Evolutionary conservation across 768 basidiomycete species (phyloP).

Genomic region (Phaeotremella fagi): DNA sequence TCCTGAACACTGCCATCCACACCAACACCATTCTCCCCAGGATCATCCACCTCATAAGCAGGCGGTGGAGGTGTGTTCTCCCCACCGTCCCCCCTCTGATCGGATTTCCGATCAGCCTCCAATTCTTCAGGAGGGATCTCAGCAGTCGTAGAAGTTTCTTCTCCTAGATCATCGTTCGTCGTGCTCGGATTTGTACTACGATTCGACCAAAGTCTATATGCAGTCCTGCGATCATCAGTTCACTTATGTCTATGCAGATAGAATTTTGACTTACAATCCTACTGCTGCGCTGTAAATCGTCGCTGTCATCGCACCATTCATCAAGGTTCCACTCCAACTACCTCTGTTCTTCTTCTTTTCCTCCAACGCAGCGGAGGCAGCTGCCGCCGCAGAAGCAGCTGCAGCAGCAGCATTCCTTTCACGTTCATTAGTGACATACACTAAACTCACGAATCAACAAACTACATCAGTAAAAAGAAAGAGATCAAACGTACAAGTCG

Average conservation of each 20-base stretch:
- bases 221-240: slow-evolving; percentile 9
- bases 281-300: slow-evolving; percentile 15
- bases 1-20: neutral
- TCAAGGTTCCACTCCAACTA: slow-evolving; percentile 7
- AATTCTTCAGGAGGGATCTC: neutral
- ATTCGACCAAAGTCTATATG: slow-evolving; percentile 14
- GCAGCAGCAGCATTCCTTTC: neutral
- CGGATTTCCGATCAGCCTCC: neutral
- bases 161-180: neutral
- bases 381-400: neutral
- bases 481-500: neutral
- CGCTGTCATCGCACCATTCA: slow-evolving; percentile 7
- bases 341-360: neutral
- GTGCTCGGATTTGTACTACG: neutral
- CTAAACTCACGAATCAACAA: neutral
- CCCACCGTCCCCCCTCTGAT: neutral
- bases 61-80: slow-evolving; percentile 9
- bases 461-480: neutral
- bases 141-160: neutral
- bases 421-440: slow-evolving; percentile 1
- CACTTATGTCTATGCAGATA: neutral
- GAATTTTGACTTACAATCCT: slow-evolving; percentile 9
- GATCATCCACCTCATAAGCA: slow-evolving; percentile 14
- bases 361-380: neutral
- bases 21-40: too few relatives aligned